A percentile compares a stretch with the other conserved stretches of the same genome.
Evolutionary conservation across 129 eudicot species (phyloP).

Genomic region (Lactuca saligna): DNA sequence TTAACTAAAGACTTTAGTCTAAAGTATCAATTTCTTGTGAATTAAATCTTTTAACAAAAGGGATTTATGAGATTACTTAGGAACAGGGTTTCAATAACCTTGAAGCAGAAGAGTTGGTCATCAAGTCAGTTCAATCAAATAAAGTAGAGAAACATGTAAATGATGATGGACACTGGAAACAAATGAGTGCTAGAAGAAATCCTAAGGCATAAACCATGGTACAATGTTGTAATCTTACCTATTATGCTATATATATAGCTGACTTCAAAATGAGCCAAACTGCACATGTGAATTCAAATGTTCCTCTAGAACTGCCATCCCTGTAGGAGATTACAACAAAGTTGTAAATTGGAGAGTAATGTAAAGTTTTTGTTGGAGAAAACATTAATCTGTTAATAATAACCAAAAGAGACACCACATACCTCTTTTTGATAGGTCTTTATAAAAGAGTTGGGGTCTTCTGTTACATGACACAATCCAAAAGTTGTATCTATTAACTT

Average conservation of each 20-base stretch:
- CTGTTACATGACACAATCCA: constrained; percentile 10
- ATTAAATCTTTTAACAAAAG: too few relatives aligned
- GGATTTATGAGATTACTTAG: too few relatives aligned
- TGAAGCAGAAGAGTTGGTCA: too few relatives aligned
- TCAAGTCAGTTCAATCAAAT: too few relatives aligned
- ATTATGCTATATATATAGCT: not conserved
- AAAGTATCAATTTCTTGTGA: too few relatives aligned
- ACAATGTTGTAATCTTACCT: too few relatives aligned
- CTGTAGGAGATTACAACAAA: not conserved
- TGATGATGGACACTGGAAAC: not conserved
- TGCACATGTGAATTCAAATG: not conserved
- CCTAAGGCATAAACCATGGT: too few relatives aligned
- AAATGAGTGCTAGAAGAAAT: too few relatives aligned
- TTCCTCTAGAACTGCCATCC: not conserved
- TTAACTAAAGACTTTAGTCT: too few relatives aligned
- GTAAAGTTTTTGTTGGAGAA: not conserved
- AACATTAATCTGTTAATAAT: not conserved
- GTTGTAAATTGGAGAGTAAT: not conserved
- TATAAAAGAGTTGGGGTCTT: constrained; percentile 13
- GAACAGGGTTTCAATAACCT: too few relatives aligned
- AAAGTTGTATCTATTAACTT: constrained; percentile 1
- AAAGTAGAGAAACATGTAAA: not conserved
- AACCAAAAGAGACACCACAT: not conserved
- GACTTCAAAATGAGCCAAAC: not conserved
- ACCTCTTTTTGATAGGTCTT: not conserved